phyloP scores from a whole-genome alignment of 306 rosid species.

The Abrus pulchellus region DNA sequence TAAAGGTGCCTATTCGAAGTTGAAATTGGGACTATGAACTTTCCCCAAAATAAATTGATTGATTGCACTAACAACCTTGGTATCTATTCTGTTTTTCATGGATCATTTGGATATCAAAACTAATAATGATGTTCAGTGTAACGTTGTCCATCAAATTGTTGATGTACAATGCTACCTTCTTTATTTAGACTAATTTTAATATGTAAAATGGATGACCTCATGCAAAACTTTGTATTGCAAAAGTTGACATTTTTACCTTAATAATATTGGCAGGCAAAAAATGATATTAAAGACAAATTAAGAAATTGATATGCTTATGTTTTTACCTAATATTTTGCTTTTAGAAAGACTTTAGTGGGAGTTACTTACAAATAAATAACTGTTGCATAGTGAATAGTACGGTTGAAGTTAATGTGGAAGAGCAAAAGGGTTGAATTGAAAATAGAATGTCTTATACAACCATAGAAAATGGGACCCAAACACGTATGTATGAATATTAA shows the following conservation, averaged over 20 bases:
- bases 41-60: constrained; percentile 10
- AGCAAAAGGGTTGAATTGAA: too few relatives aligned
- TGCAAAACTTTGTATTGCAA: not conserved
- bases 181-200: not conserved
- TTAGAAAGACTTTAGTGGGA: not conserved
- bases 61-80: constrained; percentile 10
- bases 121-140: not conserved
- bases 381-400: too few relatives aligned
- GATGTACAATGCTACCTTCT: constrained; percentile 3
- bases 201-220: not conserved
- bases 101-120: constrained; percentile 29
- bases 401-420: too few relatives aligned
- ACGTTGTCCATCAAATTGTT: not conserved
- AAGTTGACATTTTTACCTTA: not conserved
- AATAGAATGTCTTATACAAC: too few relatives aligned
- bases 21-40: not conserved
- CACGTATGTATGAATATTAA: too few relatives aligned
- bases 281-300: not conserved
- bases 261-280: not conserved
- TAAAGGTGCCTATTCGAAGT: too few relatives aligned
- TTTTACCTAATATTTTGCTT: not conserved
- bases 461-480: too few relatives aligned
- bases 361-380: too few relatives aligned
- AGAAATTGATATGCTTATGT: not conserved
- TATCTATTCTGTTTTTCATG: constrained; percentile 36